These are phyloP conservation scores for Fusarium begoniae DNA, from an alignment of 2,329 filamentous ascomycete genomes.

Conservation along the genomic window DNA sequence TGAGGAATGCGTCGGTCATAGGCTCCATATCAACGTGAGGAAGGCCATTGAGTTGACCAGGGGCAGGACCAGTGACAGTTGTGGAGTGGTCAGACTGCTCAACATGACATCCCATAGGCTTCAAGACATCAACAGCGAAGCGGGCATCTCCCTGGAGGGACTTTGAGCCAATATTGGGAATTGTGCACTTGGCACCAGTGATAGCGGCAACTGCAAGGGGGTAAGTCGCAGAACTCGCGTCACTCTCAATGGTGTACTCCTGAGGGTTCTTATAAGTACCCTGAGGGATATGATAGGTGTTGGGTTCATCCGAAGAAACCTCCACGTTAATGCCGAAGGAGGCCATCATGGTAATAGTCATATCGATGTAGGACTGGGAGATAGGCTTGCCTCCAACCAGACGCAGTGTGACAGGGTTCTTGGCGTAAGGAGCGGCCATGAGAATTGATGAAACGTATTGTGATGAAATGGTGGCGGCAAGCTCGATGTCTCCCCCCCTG, in stretches of 20 bases:
- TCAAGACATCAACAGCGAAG: slow-evolving; percentile 89
- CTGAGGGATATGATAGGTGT: slow-evolving; percentile 94
- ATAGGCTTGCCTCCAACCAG: slow-evolving; percentile 97
- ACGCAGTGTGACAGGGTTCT: slow-evolving; percentile 87
- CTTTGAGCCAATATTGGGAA: slow-evolving; percentile 92
- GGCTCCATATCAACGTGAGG: slow-evolving; percentile 95
- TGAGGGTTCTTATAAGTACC: slow-evolving; percentile 83
- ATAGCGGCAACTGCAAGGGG: slow-evolving; percentile 94
- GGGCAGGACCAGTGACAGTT: slow-evolving; percentile 87
- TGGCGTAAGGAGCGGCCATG: slow-evolving; percentile 97
- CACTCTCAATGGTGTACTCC: slow-evolving; percentile 93
- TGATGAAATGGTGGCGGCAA: slow-evolving; percentile 96
- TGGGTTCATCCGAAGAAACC: slow-evolving; percentile 78
- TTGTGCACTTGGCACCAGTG: slow-evolving; percentile 92
- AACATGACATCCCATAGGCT: slow-evolving; percentile 93
- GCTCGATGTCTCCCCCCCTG: slow-evolving; percentile 85
- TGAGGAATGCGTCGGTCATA: slow-evolving; percentile 98
- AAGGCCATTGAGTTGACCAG: slow-evolving; percentile 77
- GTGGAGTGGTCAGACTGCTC: slow-evolving; percentile 86
- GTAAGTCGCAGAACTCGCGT: slow-evolving; percentile 97
- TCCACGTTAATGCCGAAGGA: slow-evolving; percentile 86
- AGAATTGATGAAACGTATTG: slow-evolving; percentile 97
- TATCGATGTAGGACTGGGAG: slow-evolving; percentile 96
- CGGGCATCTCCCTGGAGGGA: slow-evolving; percentile 95
- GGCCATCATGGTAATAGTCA: slow-evolving; percentile 98